These are phyloP conservation scores for Cytospora schulzeri DNA, from an alignment of 2,329 filamentous ascomycete genomes.

Conservation along the genomic window DNA sequence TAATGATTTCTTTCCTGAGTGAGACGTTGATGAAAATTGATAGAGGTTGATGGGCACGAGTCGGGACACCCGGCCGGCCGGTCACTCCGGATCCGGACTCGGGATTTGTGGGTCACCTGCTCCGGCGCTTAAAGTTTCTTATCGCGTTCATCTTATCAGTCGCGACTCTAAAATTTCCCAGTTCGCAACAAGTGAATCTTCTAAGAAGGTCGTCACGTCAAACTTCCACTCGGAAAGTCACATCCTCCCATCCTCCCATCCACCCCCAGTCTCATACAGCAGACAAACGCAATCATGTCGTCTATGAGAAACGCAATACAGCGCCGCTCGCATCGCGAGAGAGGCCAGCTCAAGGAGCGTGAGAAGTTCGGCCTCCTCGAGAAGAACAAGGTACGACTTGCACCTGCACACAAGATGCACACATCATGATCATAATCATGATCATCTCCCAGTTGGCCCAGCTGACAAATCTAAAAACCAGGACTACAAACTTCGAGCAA, in stretches of 20 bases:
- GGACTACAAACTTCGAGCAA: conserved; percentile 67
- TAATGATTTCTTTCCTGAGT: no score
- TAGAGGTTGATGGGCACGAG: background rate
- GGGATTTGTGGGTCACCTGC: background rate
- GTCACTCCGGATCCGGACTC: background rate
- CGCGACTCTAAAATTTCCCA: conserved; percentile 6
- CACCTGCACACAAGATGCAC: background rate
- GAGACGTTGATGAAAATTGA: no score
- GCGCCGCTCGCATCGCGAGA: conserved; percentile 85
- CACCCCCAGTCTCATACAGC: background rate
- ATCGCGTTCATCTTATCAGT: conserved; percentile 16
- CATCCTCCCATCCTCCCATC: background rate
- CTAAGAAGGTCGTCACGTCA: background rate
- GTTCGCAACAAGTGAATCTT: background rate
- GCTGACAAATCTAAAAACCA: conserved; percentile 32
- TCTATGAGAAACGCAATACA: conserved; percentile 68
- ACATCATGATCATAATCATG: no score
- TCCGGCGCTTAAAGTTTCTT: background rate
- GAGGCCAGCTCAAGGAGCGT: conserved; percentile 82
- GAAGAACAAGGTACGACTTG: conserved; percentile 76
- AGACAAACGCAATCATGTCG: conserved; percentile 45
- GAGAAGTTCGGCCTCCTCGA: conserved; percentile 88
- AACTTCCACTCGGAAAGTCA: background rate
- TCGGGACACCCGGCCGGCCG: background rate
- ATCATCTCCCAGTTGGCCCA: background rate